Base-by-base conservation (phyloP, 2,329 filamentous ascomycete species). In the Botrytis sinoallii region DNA sequence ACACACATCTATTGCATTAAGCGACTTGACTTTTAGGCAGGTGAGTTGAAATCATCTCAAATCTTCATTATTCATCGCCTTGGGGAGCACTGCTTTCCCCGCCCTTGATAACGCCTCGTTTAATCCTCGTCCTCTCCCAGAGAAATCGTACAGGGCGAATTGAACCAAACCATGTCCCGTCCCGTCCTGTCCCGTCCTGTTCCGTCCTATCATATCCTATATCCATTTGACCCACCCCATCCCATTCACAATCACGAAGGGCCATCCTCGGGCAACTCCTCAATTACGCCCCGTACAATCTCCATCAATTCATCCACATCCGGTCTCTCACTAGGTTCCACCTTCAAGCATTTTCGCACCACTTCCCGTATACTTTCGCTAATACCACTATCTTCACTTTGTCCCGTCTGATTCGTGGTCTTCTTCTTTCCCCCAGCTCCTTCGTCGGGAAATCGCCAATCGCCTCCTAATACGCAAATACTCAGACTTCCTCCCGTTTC, bases 401-500 rank as follows among this genome's bases (percentile, higher is more conserved):
- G 79, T 35, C 78, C 78, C 7, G 77, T 75, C 77, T 80, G 80
- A 64, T 77, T 82, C 71, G 70, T 80, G 72, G 75, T 81, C 79
- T 74, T 83, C 82, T 78, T 82, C 76, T 81, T 80, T 25, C 88
- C 88, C 61, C 86, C 86, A 6, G 88, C 88, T 0, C 91, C 91
- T 81, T 98, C 95, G 78, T 97, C 95, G 0, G 96, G 96, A 83
- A 98, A 99, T 70, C 94, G 88, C 95, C 96, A 99, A 83, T 98
- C 95, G 57, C 95, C 96, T 75, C 94, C 93, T 25, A 97, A 85
- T 29, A 98, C 93, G 82, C 95, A 98, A 78, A 98, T 92, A 78
- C 93, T 97, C 76, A 99, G 85, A 77, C 92, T 96, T 63, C 96
- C 96, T 77, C 96, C 96, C 0, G 96, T 98, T 85, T 99, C 95